These are phyloP conservation scores for Podaxis pistillaris DNA, from an alignment of 768 basidiomycete species.

Conservation along the genomic window DNA sequence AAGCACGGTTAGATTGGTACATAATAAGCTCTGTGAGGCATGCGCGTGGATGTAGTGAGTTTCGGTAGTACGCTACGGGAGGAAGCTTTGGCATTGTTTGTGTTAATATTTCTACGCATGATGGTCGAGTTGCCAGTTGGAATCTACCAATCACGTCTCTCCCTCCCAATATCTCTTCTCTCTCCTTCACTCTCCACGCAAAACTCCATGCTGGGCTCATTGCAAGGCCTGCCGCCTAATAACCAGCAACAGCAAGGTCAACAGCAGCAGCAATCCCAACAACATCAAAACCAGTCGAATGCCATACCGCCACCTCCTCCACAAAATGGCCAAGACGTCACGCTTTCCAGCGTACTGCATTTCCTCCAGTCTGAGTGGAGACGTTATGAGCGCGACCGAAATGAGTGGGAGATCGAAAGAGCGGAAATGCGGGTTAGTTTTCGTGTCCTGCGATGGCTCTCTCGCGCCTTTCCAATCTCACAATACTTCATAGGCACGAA, in stretches of 20 bases:
- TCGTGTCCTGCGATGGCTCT: constrained; percentile 20
- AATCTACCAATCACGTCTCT: constrained; percentile 23
- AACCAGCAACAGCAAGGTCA: constrained; percentile 60
- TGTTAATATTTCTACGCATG: constrained; percentile 23
- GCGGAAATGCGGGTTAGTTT: constrained; percentile 94
- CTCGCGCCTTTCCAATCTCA: constrained; percentile 28
- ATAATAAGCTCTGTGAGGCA: background rate
- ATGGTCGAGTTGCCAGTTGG: constrained; percentile 17
- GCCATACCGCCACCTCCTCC: constrained; percentile 73
- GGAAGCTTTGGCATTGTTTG: constrained; percentile 41
- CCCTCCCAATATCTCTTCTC: constrained; percentile 19
- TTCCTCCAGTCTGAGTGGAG: constrained; percentile 99
- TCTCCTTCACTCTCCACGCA: constrained; percentile 15
- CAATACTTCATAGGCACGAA: constrained; percentile 68
- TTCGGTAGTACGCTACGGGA: constrained; percentile 17
- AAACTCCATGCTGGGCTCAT: constrained; percentile 68
- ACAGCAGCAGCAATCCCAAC: constrained; percentile 58
- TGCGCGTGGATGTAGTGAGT: constrained; percentile 7
- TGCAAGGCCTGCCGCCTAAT: constrained; percentile 61
- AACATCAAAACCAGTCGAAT: constrained; percentile 47
- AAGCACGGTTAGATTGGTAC: background rate
- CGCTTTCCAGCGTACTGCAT: constrained; percentile 91
- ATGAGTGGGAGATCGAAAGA: constrained; percentile 99
- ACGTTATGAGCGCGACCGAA: constrained; percentile 95
- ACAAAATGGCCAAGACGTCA: constrained; percentile 89